These are phyloP conservation scores for Boechera stricta DNA, from an alignment of 345 rosid genomes.

Conservation along the genomic window DNA sequence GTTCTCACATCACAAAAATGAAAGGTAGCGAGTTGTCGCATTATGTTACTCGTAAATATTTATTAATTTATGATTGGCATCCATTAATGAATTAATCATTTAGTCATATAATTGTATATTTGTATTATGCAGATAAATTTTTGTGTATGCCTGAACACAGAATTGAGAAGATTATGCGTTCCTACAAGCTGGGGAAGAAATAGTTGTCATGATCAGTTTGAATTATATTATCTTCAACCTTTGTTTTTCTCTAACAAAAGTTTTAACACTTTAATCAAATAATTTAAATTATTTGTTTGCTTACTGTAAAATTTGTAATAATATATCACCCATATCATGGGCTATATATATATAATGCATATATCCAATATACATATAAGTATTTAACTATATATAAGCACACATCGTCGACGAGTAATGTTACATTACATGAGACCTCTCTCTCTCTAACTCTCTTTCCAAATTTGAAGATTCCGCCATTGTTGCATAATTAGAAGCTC, in stretches of 20 bases:
- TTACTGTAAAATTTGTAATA: neutral
- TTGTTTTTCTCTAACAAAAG: neutral
- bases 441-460: neutral
- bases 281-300: neutral
- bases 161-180: conserved; percentile 27
- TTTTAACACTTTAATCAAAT: neutral
- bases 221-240: neutral
- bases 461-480: conserved; percentile 26
- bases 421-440: conserved; percentile 1
- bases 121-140: neutral
- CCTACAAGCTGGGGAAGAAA: conserved; percentile 41
- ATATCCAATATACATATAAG: neutral
- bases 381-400: conserved; percentile 24
- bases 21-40: conserved; percentile 40
- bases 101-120: neutral
- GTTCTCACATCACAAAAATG: conserved; percentile 30
- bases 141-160: neutral
- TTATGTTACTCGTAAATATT: conserved; percentile 11
- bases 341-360: neutral
- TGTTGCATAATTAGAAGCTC: conserved; percentile 17
- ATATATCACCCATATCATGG: conserved; percentile 19
- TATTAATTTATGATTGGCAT: neutral
- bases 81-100: conserved; percentile 14
- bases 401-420: conserved; percentile 19
- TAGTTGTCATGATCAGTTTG: conserved; percentile 25